A percentile compares a stretch with the other conserved stretches of the same genome.
Evolutionary conservation across 2,329 filamentous ascomycete genomes (phyloP).

Genomic region (Amauroascus verrucosus): DNA sequence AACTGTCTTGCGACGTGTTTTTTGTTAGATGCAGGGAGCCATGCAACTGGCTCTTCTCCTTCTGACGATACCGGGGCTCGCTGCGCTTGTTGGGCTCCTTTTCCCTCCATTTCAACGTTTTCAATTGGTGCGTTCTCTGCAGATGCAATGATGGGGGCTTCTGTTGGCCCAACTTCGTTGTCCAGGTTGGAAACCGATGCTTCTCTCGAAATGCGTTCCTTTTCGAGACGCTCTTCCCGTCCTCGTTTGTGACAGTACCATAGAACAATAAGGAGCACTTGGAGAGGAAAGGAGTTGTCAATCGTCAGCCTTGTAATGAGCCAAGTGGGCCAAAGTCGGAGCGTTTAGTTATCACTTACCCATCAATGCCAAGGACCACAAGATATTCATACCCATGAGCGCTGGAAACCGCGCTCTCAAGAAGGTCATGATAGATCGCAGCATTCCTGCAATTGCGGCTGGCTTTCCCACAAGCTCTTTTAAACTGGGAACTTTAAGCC

Average conservation of each 20-base stretch:
- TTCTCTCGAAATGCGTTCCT: conserved; percentile 28
- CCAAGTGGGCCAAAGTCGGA: neutral
- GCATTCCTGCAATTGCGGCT: conserved; percentile 70
- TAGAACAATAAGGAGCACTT: conserved; percentile 77
- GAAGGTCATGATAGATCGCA: conserved; percentile 84
- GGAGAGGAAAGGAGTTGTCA: neutral
- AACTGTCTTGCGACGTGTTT: conserved; percentile 11
- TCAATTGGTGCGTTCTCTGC: conserved; percentile 6
- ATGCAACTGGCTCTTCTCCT: neutral
- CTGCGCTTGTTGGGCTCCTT: conserved; percentile 4
- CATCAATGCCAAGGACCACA: conserved; percentile 82
- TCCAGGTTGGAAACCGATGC: conserved; percentile 6
- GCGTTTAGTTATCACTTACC: conserved; percentile 51
- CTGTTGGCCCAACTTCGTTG: neutral
- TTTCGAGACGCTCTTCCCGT: conserved; percentile 68
- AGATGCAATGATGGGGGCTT: neutral
- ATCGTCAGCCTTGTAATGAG: neutral
- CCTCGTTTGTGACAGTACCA: conserved; percentile 99
- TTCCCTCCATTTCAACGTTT: neutral
- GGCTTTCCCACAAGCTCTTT: conserved; percentile 76
- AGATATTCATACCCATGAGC: conserved; percentile 78
- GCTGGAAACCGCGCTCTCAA: conserved; percentile 81
- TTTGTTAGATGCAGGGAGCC: neutral
- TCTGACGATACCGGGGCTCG: neutral
- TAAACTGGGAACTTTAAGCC: conserved; percentile 58